Evolutionary conservation across 371 early-diverging fungal species (phyloP).

Genomic region (Chytridium lagenaria): DNA sequence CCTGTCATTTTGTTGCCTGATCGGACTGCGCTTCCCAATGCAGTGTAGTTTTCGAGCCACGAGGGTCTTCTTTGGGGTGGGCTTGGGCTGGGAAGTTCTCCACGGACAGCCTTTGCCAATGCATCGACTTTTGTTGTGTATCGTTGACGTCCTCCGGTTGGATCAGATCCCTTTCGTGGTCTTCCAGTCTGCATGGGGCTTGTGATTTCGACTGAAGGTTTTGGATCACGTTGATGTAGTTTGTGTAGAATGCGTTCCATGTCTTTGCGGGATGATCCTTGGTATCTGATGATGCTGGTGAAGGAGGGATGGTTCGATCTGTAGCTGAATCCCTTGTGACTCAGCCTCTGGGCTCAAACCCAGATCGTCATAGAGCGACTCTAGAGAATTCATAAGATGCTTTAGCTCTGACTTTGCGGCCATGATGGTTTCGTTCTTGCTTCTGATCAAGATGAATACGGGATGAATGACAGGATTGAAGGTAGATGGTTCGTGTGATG

Average conservation of each 20-base stretch:
- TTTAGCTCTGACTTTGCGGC: background rate
- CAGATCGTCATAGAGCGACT: constrained; percentile 8
- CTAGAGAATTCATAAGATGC: background rate
- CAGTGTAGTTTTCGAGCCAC: background rate
- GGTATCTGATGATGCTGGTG: no score
- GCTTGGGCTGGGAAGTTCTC: background rate
- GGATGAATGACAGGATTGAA: background rate
- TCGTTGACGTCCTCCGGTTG: constrained; percentile 3
- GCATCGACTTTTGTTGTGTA: background rate
- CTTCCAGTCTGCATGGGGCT: background rate
- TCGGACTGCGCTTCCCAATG: background rate
- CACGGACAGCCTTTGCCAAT: background rate
- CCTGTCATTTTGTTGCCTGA: no score
- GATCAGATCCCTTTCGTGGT: constrained; percentile 2
- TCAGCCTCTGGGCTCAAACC: constrained; percentile 8
- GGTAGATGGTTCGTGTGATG: no score
- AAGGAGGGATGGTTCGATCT: no score
- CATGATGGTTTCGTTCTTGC: background rate
- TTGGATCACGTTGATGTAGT: background rate
- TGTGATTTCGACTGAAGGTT: background rate
- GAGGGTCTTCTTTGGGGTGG: background rate
- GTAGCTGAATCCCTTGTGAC: background rate
- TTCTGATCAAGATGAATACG: no score
- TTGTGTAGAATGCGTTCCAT: constrained; percentile 8
- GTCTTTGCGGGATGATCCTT: no score